phyloP scores from a whole-genome alignment of 257 asterid genomes.

The Verbascum thapsus region DNA sequence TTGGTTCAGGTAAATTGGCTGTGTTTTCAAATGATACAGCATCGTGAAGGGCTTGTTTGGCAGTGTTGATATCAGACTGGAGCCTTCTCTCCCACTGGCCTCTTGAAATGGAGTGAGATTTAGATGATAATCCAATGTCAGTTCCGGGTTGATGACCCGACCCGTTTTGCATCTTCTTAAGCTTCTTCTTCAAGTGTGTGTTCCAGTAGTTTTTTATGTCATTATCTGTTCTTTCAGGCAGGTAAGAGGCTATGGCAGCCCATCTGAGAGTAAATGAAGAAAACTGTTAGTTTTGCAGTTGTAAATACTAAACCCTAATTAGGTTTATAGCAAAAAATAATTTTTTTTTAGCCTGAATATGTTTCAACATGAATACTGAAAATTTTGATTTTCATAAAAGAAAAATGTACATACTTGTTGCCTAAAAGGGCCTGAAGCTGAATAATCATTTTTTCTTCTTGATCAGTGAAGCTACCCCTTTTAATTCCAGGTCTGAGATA shows the following conservation, averaged over 20 bases:
- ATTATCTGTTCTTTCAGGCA: conserved; percentile 94
- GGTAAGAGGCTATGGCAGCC: conserved; percentile 99
- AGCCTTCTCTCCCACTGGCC: conserved; percentile 96
- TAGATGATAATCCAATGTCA: conserved; percentile 22
- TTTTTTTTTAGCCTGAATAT: no score
- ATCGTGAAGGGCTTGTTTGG: conserved; percentile 86
- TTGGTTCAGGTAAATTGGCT: conserved; percentile 1
- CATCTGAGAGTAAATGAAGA: conserved; percentile 47
- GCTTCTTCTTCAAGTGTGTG: conserved; percentile 87
- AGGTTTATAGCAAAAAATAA: no score
- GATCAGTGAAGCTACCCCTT: conserved; percentile 79
- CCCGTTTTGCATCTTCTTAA: conserved; percentile 47
- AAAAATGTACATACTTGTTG: conserved; percentile 60
- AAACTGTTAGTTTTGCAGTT: no score
- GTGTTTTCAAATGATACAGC: conserved; percentile 57
- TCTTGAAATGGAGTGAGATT: conserved; percentile 43
- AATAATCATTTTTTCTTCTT: conserved; percentile 87
- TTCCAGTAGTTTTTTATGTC: conserved; percentile 96
- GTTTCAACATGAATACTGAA: no score
- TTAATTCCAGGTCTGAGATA: conserved; percentile 93
- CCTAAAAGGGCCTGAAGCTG: conserved; percentile 96
- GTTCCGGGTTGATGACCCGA: conserved; percentile 13
- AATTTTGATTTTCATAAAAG: no score
- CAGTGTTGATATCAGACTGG: conserved; percentile 73
- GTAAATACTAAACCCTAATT: no score